Conservation (phyloP, 371 early-diverging fungal species). For the Paramicrosporidium saccamoebae region DNA sequence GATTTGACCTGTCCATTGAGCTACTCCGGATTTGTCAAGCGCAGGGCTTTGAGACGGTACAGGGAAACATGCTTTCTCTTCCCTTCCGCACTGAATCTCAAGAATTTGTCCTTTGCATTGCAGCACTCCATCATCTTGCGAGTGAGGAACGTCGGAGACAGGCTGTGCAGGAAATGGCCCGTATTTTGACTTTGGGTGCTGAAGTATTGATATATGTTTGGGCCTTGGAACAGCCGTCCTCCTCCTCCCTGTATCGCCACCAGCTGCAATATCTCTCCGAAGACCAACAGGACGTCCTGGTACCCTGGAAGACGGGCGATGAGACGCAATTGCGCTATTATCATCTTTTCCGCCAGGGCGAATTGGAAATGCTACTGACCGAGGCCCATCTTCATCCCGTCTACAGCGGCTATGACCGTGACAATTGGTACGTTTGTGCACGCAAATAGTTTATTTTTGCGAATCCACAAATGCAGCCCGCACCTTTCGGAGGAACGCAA, state of each 20-base stretch:
- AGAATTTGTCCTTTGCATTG: conserved; percentile 77
- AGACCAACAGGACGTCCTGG: conserved; percentile 56
- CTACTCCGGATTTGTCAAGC: conserved; percentile 33
- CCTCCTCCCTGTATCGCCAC: too few relatives aligned
- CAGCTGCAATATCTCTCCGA: conserved; percentile 34
- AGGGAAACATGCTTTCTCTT: conserved; percentile 37
- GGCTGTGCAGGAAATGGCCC: conserved; percentile 37
- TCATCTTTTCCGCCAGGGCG: conserved; percentile 61
- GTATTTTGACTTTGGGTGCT: conserved; percentile 34
- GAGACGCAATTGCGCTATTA: conserved; percentile 28
- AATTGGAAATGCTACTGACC: conserved; percentile 28
- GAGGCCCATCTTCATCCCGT: conserved; percentile 7
- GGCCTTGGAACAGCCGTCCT: conserved; percentile 58
- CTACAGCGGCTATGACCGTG: conserved; percentile 47
- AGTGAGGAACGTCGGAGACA: conserved; percentile 26
- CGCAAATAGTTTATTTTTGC: too few relatives aligned
- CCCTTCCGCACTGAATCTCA: conserved; percentile 32
- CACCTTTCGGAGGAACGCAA: too few relatives aligned
- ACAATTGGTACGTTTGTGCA: conserved; percentile 84
- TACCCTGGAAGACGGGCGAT: conserved; percentile 52
- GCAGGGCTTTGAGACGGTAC: conserved; percentile 45
- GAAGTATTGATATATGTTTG: conserved; percentile 59
- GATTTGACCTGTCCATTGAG: conserved; percentile 49
- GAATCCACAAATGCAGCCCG: too few relatives aligned
- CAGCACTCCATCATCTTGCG: conserved; percentile 81